Base-by-base conservation (phyloP, 2,329 filamentous ascomycete species). In the Trichoderma sp. region DNA sequence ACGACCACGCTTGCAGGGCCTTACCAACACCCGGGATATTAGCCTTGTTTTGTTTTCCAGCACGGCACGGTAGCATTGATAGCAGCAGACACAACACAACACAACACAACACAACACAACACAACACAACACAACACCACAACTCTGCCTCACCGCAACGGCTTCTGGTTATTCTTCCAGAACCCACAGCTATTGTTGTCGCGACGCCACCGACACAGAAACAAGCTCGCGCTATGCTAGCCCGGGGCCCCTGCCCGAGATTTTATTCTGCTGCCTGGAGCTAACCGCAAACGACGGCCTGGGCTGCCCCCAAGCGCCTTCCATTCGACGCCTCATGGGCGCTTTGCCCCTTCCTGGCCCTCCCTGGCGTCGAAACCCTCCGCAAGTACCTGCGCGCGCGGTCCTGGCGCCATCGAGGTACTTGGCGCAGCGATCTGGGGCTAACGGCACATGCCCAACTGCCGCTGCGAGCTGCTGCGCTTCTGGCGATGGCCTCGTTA, bases 261-360 rank as follows among this genome's bases (percentile, higher is more conserved):
- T 66, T 69, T 69, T 60, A 69, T 69, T 69, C 68, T 69, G 68
- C 63, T 69, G 68, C 68, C 68, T 69, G 56, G 28, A 66, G 11
- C 61, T 66, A 55, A 43, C 56, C 63, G 39, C 61, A 61, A 56
- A 55, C 26, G 59, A 66, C 54, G 51, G 32, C 32, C 34, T 63
- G 54, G 59, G 30, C 49, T 58, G 55, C 30, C 26, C 52, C 55
- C 59, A 68, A 68, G 59, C 61, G 68, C 56, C 63, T 60, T 34
- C 68, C 51, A 69, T 66, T 69, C 55, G 61, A 69, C 61, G 68
- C 68, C 63, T 66, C 68, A 13, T 56, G 34, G n/a, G 67, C 52
- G 67, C 60, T 37, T 66, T 55, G 67, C 59, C 59, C 55, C 34
- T 58, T 56, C 46, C 55, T 55, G 43, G 26, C 26, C 26, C 26